A percentile compares a stretch with the other conserved stretches of the same genome.
Evolutionary conservation across 1,284 basidiomycete species (phyloP).

Genomic region (Laetiporus sulphureus): DNA sequence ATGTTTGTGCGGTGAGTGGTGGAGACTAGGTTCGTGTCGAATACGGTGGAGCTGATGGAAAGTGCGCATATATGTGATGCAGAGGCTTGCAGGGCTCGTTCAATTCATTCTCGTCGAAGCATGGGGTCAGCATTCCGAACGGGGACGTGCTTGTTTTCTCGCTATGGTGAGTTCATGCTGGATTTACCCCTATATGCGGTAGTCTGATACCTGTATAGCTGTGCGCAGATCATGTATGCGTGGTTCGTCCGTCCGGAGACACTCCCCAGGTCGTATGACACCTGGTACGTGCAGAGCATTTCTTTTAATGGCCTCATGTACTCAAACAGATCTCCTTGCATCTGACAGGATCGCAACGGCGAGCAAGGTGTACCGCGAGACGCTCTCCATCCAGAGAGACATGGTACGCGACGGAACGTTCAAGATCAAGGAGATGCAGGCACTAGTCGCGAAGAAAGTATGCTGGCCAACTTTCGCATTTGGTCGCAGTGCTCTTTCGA

Average conservation of each 20-base stretch:
- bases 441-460: conserved; percentile 44
- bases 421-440: conserved; percentile 50
- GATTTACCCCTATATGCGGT: not conserved
- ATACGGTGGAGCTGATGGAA: not conserved
- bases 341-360: conserved; percentile 50
- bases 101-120: conserved; percentile 62
- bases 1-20: conserved; percentile 73
- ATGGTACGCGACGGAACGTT: conserved; percentile 55
- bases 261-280: conserved; percentile 69
- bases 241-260: conserved; percentile 82
- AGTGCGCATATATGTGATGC: not conserved
- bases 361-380: conserved; percentile 55
- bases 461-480: not conserved
- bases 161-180: conserved; percentile 46
- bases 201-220: conserved; percentile 35
- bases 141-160: conserved; percentile 84
- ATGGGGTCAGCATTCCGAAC: conserved; percentile 72
- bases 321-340: not conserved
- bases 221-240: conserved; percentile 86
- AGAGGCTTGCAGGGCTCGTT: conserved; percentile 84
- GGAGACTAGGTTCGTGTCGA: not conserved
- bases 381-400: conserved; percentile 55
- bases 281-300: conserved; percentile 46
- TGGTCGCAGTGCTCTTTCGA: too few species aligned
- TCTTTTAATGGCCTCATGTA: not conserved